Percentiles rank a stretch among this genome's conserved stretches.
Conservation (phyloP, 2,329 filamentous ascomycete genomes). For the Fusarium chuoi region DNA sequence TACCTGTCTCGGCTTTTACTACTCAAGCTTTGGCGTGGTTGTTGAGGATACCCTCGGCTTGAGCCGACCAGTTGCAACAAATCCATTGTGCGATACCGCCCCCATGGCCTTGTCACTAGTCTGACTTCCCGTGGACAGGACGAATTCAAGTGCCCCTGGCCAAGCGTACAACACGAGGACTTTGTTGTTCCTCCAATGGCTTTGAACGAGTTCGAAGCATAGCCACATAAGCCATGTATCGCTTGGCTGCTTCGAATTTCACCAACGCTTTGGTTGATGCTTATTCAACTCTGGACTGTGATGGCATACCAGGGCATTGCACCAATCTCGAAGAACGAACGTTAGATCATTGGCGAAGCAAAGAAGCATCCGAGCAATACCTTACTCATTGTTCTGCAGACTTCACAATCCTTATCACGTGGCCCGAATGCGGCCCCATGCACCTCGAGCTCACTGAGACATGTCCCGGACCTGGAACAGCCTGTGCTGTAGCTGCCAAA, state of each 20-base stretch:
- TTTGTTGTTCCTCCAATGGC: background rate
- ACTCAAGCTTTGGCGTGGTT: constrained; percentile 11
- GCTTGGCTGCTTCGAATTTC: constrained; percentile 7
- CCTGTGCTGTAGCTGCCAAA: constrained; percentile 2
- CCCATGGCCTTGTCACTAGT: constrained; percentile 7
- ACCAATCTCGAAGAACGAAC: background rate
- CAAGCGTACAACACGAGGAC: background rate
- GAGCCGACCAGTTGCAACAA: constrained; percentile 30
- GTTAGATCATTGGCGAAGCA: background rate
- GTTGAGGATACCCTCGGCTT: constrained; percentile 26
- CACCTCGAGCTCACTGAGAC: constrained; percentile 13
- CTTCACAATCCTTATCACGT: constrained; percentile 9
- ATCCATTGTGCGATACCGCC: constrained; percentile 29
- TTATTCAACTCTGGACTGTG: background rate
- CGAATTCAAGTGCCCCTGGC: background rate
- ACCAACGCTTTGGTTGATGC: background rate
- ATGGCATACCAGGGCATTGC: background rate
- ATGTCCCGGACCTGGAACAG: constrained; percentile 28
- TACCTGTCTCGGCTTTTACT: constrained; percentile 13
- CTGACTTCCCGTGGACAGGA: background rate
- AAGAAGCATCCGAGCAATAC: background rate
- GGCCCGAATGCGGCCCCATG: background rate
- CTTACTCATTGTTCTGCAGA: background rate
- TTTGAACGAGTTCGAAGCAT: background rate
- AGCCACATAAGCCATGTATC: constrained; percentile 8